Conservation (phyloP, 208 protist genomes). For the Leishmania lainsoni region DNA sequence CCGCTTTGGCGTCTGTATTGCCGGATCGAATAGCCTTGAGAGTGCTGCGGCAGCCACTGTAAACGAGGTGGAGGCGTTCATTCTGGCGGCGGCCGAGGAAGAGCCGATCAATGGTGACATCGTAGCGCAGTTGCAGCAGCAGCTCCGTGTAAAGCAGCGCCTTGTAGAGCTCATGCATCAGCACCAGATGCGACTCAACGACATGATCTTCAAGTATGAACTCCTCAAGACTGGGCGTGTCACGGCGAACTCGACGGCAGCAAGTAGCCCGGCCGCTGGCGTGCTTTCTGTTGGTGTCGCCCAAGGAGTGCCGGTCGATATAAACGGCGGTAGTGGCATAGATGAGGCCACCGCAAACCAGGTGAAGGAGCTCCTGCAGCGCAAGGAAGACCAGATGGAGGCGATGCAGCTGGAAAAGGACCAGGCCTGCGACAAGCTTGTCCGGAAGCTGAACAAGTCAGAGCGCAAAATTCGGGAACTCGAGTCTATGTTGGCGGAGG, state of each 20-base stretch:
- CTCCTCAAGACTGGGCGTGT: slow-evolving; percentile 83
- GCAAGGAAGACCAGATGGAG: slow-evolving; percentile 89
- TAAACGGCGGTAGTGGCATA: slow-evolving; percentile 19
- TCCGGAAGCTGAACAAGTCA: slow-evolving; percentile 91
- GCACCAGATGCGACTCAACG: slow-evolving; percentile 81
- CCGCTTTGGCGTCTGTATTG: slow-evolving; percentile 82
- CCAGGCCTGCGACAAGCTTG: slow-evolving; percentile 85
- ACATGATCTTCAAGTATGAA: slow-evolving; percentile 89
- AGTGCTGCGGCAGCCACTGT: slow-evolving; percentile 13
- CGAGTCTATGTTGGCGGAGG: slow-evolving; percentile 75
- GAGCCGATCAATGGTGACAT: slow-evolving; percentile 74
- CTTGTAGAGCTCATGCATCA: slow-evolving; percentile 84
- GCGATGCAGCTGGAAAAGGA: slow-evolving; percentile 73
- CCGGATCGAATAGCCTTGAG: slow-evolving; percentile 43
- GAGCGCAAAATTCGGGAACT: slow-evolving; percentile 79
- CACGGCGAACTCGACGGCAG: slow-evolving; percentile 42
- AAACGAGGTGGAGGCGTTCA: slow-evolving; percentile 58
- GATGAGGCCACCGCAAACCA: slow-evolving; percentile 72
- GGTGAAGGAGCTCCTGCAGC: slow-evolving; percentile 78
- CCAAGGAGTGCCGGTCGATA: background rate
- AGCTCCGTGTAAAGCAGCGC: slow-evolving; percentile 87
- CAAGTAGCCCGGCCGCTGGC: background rate
- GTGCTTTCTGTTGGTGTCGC: background rate
- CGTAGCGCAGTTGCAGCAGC: slow-evolving; percentile 81
- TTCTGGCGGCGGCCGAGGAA: slow-evolving; percentile 73